Conservation (phyloP, 2,329 filamentous ascomycete genomes). For the Byssothecium circinans region DNA sequence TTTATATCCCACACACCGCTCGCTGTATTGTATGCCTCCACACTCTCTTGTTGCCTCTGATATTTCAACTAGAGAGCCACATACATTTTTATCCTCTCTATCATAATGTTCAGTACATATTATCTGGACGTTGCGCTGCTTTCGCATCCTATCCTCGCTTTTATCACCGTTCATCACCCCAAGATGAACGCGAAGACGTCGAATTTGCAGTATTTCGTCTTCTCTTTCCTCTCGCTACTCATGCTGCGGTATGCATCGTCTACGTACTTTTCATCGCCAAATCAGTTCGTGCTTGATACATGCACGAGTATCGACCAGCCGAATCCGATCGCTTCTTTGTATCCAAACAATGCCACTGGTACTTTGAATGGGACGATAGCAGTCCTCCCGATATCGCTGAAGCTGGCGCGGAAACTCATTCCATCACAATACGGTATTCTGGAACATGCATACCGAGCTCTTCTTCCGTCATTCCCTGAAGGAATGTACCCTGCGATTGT, state of each 20-base stretch:
- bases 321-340: constrained; percentile 54
- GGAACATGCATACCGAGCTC: constrained; percentile 50
- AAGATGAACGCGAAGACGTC: constrained; percentile 28
- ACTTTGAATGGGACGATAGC: constrained; percentile 58
- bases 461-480: constrained; percentile 54
- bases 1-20: constrained; percentile 6
- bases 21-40: neutral
- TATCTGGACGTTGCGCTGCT: constrained; percentile 36
- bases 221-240: constrained; percentile 31
- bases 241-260: constrained; percentile 26
- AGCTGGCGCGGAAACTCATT: constrained; percentile 51
- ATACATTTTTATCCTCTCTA: neutral
- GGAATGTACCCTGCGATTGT: constrained; percentile 58
- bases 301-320: constrained; percentile 39
- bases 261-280: constrained; percentile 12
- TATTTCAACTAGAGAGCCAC: neutral
- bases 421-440: constrained; percentile 55
- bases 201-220: constrained; percentile 28
- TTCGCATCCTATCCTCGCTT: constrained; percentile 35
- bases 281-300: constrained; percentile 2
- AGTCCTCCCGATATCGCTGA: constrained; percentile 55
- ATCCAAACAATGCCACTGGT: constrained; percentile 54
- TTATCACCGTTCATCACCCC: constrained; percentile 26
- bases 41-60: constrained; percentile 6
- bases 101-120: constrained; percentile 29